Base-by-base conservation (phyloP, 2,329 filamentous ascomycete species). In the Apiospora pterosperma region DNA sequence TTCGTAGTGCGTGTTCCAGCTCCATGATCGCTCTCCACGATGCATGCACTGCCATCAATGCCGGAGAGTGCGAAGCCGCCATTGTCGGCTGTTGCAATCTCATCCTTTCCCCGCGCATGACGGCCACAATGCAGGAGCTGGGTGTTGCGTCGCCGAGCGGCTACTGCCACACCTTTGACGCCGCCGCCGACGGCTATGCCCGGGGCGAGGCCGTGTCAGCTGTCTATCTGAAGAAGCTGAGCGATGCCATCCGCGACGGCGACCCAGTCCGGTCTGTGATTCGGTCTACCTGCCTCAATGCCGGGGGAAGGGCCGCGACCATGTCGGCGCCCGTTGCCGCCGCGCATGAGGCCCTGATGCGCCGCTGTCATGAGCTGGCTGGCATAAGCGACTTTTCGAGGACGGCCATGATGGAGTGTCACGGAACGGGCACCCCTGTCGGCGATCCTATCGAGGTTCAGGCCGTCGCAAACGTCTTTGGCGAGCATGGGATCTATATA, bases 1-100 rank as follows among this genome's bases (percentile, higher is more conserved):
- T 70, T 36, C 71, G 77, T 55, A 79, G 77, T 3, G 78, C 76
- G 3, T 80, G 78, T 64, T 79, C 78, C 0, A 76, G 76, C 0
- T 75, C 75, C 1, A 66, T 78, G 42, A 75, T 77, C 28, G 73
- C 76, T 2, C 65, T 80, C 10, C 71, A 76, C 58, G 69, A 70
- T 16, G 74, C 76, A 1, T 70, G 69, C 41, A 67, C 68, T n/a
- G 69, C 72, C 23, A 62, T 77, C 4, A 67, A 67, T 7, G 62
- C 62, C 7, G 66, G 70, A 0, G 77, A 79, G 34, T 76, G 72
- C 14, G 69, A 74, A 19, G 67, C 68, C 0, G 77, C 78, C 16
- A 70, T 80, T 12, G 76, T 78, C 0, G 77, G 69, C 3, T 76
- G 75, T 8, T 66, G 66, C 25, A 79, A 80, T 67, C 62, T 78